Percentiles rank a stretch among this genome's conserved stretches.
Evolutionary conservation across 2,329 filamentous ascomycete genomes (phyloP).

Genomic region (Colletotrichum tamarilloi): DNA sequence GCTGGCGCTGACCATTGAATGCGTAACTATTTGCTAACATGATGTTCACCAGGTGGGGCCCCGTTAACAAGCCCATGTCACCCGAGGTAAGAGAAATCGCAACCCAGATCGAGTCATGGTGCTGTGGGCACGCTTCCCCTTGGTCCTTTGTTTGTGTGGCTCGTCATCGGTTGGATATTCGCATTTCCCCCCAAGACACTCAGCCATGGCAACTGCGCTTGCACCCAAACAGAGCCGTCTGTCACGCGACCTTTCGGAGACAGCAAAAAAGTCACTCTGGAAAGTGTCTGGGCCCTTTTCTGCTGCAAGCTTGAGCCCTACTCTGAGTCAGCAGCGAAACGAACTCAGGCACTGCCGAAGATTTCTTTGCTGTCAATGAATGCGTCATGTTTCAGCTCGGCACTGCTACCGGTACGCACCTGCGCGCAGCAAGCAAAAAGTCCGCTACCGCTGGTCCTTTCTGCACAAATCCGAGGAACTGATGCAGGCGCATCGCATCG

Average conservation of each 20-base stretch:
- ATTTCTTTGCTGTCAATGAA: not conserved
- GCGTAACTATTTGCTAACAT: constrained; percentile 33
- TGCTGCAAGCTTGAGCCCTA: not conserved
- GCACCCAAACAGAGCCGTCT: not conserved
- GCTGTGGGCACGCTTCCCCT: constrained; percentile 20
- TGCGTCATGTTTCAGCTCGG: constrained; percentile 32
- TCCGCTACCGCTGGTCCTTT: not conserved
- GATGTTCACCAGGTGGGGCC: constrained; percentile 77
- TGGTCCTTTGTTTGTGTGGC: constrained; percentile 27
- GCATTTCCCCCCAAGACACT: not conserved
- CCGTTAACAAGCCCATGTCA: constrained; percentile 99
- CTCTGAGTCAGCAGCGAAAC: not conserved
- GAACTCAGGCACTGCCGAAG: not conserved
- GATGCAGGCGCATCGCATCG: not conserved
- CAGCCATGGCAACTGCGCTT: not conserved
- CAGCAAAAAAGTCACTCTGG: not conserved
- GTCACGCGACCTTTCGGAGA: constrained; percentile 16
- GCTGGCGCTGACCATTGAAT: constrained; percentile 9
- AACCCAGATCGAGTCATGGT: constrained; percentile 22
- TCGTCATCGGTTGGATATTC: not conserved
- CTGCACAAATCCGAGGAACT: not conserved
- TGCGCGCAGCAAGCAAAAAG: not conserved
- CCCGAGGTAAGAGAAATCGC: constrained; percentile 79
- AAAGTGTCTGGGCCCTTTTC: not conserved
- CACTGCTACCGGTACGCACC: not conserved